A percentile compares a stretch with the other conserved stretches of the same genome.
Conservation (phyloP, 2,329 filamentous ascomycete genomes). For the Cyanodermella asteris region DNA sequence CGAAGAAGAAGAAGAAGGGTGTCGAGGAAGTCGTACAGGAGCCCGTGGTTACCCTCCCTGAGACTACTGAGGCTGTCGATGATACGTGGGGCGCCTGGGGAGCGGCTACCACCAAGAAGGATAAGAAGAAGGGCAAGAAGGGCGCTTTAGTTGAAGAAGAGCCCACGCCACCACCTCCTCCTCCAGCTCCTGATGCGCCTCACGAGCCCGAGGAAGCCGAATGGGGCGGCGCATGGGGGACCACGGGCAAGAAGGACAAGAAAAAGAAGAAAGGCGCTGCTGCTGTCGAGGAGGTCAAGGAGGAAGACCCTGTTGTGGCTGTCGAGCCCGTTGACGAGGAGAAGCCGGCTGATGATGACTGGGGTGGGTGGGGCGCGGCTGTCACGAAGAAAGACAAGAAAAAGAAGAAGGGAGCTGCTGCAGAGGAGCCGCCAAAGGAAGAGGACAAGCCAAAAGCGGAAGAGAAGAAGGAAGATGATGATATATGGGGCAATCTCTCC, state of each 20-base stretch:
- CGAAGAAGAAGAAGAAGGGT: constrained; percentile 23
- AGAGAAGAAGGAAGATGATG: too few species aligned
- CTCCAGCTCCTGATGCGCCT: constrained; percentile 1
- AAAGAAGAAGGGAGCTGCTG: constrained; percentile 6
- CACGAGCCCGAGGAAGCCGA: constrained; percentile 7
- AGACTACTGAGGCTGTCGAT: constrained; percentile 2
- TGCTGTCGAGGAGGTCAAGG: too few species aligned
- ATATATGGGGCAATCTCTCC: constrained; percentile 1
- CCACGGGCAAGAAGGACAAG: constrained; percentile 19
- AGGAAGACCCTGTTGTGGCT: constrained; percentile 1
- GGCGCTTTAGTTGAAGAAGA: constrained; percentile 6
- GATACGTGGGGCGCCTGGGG: constrained; percentile 7
- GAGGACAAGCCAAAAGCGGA: constrained; percentile 6
- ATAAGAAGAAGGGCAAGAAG: constrained; percentile 12
- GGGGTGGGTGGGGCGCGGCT: constrained; percentile 11
- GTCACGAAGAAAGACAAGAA: constrained; percentile 10
- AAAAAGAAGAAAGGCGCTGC: too few species aligned
- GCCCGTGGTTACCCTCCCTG: constrained; percentile 2
- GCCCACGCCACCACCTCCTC: constrained; percentile 1
- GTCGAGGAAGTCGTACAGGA: constrained; percentile 6
- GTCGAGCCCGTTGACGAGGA: constrained; percentile 11
- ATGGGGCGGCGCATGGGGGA: constrained; percentile 13
- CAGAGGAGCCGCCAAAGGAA: constrained; percentile 3
- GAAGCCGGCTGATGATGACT: constrained; percentile 9
- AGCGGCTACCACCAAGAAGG: constrained; percentile 13